These are phyloP conservation scores for Ophiocordyceps camponoti-saundersi DNA, from an alignment of 2,329 filamentous ascomycete genomes.

Conservation along the genomic window DNA sequence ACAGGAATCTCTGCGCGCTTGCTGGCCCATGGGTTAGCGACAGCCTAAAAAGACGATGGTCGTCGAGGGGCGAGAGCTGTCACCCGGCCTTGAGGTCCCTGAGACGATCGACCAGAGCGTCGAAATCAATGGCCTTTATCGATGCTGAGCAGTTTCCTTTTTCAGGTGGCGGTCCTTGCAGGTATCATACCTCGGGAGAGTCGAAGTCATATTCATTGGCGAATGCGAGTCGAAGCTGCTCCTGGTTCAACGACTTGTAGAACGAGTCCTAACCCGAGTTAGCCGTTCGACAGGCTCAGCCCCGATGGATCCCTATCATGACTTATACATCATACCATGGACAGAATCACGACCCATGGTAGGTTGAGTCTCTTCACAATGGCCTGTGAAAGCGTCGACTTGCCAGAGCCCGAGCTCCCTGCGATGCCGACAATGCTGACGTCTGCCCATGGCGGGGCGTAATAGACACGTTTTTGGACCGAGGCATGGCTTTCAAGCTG, in stretches of 20 bases:
- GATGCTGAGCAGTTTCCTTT: neutral
- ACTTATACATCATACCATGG: slow-evolving; percentile 49
- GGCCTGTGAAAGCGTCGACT: slow-evolving; percentile 83
- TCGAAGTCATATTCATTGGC: slow-evolving; percentile 92
- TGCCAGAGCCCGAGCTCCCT: slow-evolving; percentile 84
- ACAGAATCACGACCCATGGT: slow-evolving; percentile 95
- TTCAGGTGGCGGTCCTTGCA: neutral
- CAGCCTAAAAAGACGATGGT: neutral
- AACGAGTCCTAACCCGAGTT: slow-evolving; percentile 70
- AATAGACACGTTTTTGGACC: slow-evolving; percentile 48
- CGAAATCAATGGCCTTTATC: slow-evolving; percentile 78
- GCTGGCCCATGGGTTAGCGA: slow-evolving; percentile 22
- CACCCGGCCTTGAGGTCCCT: slow-evolving; percentile 85
- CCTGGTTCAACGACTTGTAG: slow-evolving; percentile 74
- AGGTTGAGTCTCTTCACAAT: slow-evolving; percentile 82
- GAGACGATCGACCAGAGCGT: slow-evolving; percentile 64
- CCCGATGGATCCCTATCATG: neutral
- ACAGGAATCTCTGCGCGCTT: slow-evolving; percentile 82
- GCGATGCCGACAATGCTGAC: slow-evolving; percentile 94
- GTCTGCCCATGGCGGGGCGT: slow-evolving; percentile 90
- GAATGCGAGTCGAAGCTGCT: slow-evolving; percentile 68
- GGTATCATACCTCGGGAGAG: slow-evolving; percentile 46
- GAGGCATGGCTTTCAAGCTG: slow-evolving; percentile 25
- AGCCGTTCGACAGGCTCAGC: slow-evolving; percentile 1
- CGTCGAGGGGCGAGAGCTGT: slow-evolving; percentile 7